Percentiles rank a stretch among this genome's conserved stretches.
Evolutionary conservation across 2,329 filamentous ascomycete species (phyloP).

Genomic region (Leptosphaerulina australis): DNA sequence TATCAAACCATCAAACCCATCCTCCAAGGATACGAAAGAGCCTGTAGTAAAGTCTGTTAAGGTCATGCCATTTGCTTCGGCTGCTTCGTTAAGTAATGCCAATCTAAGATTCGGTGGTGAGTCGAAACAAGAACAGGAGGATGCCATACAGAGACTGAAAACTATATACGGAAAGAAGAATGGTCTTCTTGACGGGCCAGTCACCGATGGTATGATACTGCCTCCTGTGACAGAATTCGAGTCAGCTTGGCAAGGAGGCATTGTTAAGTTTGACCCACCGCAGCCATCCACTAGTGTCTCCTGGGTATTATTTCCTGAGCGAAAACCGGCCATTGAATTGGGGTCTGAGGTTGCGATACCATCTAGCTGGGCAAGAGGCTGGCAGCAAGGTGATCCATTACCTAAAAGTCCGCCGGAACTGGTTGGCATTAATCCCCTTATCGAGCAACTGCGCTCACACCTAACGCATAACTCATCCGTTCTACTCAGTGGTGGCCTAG

Average conservation of each 20-base stretch:
- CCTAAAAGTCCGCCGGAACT: conserved; percentile 63
- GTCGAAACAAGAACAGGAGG: conserved; percentile 80
- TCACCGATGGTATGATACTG: conserved; percentile 88
- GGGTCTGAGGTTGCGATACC: conserved; percentile 74
- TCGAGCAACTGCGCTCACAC: conserved; percentile 75
- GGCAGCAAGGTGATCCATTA: conserved; percentile 63
- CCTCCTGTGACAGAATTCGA: conserved; percentile 63
- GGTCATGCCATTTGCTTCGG: conserved; percentile 76
- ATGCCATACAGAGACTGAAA: conserved; percentile 72
- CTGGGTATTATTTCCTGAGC: conserved; percentile 82
- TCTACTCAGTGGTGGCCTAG: conserved; percentile 84
- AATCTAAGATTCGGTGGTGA: conserved; percentile 88
- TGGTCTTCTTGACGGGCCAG: conserved; percentile 77
- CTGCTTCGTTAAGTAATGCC: conserved; percentile 62
- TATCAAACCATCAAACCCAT: conserved; percentile 39
- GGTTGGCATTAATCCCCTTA: conserved; percentile 82
- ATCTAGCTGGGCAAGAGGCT: conserved; percentile 55
- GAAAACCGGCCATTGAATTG: conserved; percentile 74
- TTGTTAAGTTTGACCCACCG: conserved; percentile 76
- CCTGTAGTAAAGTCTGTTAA: conserved; percentile 69
- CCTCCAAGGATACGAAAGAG: conserved; percentile 51
- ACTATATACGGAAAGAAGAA: conserved; percentile 70
- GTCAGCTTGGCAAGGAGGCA: conserved; percentile 76
- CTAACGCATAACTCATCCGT: conserved; percentile 87
- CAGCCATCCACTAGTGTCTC: conserved; percentile 36